A percentile compares a stretch with the other conserved stretches of the same genome.
Conservation (phyloP, 1,139 yeast genomes). For the Yamadazyma spencermartinsiae region DNA sequence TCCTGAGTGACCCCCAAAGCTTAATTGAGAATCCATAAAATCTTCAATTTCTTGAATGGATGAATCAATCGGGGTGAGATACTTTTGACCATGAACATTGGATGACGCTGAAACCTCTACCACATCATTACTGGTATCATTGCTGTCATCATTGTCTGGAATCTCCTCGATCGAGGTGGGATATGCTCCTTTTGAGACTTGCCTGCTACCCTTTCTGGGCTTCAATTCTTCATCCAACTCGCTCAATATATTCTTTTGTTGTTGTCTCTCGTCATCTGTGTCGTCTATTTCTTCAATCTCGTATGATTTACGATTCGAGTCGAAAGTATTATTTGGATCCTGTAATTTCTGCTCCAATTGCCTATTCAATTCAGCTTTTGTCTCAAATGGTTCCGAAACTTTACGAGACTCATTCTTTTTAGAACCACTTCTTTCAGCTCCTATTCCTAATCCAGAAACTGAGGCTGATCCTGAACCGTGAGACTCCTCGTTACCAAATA, state of each 20-base stretch:
- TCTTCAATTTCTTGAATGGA: constrained; percentile 47
- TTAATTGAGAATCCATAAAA: constrained; percentile 39
- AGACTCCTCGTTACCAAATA: constrained; percentile 21
- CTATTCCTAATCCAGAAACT: background rate
- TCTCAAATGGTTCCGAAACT: constrained; percentile 27
- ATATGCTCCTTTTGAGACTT: constrained; percentile 1
- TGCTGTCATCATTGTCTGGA: background rate
- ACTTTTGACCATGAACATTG: constrained; percentile 1
- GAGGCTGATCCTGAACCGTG: background rate
- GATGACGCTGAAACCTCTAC: constrained; percentile 9
- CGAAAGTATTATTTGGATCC: constrained; percentile 9
- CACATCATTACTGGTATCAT: constrained; percentile 2
- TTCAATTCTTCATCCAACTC: constrained; percentile 6
- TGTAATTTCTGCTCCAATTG: constrained; percentile 25
- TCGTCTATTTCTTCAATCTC: constrained; percentile 44
- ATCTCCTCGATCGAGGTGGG: background rate
- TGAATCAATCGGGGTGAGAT: constrained; percentile 20
- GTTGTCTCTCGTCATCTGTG: constrained; percentile 25
- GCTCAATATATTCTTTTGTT: background rate
- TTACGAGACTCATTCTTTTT: constrained; percentile 13
- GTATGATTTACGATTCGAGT: constrained; percentile 22
- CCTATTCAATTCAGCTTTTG: constrained; percentile 27
- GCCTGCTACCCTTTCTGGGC: constrained; percentile 1
- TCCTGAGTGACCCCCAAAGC: constrained; percentile 16
- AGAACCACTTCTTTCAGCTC: background rate